Evolutionary conservation across 108 stramenopile genomes (phyloP).

Genomic region (Fistulifera solaris): DNA sequence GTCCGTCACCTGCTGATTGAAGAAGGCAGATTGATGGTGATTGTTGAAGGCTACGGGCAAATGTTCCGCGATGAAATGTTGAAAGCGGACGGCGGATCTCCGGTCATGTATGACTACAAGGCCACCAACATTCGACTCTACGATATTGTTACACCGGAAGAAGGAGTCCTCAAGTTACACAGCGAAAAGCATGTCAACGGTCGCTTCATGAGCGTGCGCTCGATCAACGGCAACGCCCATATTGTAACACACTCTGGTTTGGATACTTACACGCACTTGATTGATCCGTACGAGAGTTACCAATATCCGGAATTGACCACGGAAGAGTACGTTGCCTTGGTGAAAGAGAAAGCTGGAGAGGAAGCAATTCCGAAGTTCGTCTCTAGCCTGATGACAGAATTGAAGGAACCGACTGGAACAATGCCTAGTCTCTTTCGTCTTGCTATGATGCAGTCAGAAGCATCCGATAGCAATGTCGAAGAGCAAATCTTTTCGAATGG

Average conservation of each 20-base stretch:
- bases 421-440: slow-evolving; percentile 8
- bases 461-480: slow-evolving; percentile 2
- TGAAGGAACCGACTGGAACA: not conserved
- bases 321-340: slow-evolving; percentile 20
- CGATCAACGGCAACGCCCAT: slow-evolving; percentile 19
- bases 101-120: slow-evolving; percentile 16
- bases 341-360: slow-evolving; percentile 10
- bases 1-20: slow-evolving; percentile 1
- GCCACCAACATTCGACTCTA: slow-evolving; percentile 23
- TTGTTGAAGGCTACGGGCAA: slow-evolving; percentile 6
- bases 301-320: slow-evolving; percentile 11
- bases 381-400: not conserved
- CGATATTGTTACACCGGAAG: slow-evolving; percentile 12
- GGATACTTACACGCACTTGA: slow-evolving; percentile 8
- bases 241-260: slow-evolving; percentile 19
- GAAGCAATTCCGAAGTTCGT: slow-evolving; percentile 23
- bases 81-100: not conserved
- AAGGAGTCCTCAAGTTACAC: slow-evolving; percentile 4
- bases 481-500: not conserved
- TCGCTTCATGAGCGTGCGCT: slow-evolving; percentile 13
- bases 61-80: not conserved
- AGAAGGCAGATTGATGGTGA: slow-evolving; percentile 5
- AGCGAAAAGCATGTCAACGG: slow-evolving; percentile 20
- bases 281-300: slow-evolving; percentile 19
- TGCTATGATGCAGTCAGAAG: slow-evolving; percentile 1